Conservation (phyloP, 345 rosid genomes). For the Pugionium dolabratum region DNA sequence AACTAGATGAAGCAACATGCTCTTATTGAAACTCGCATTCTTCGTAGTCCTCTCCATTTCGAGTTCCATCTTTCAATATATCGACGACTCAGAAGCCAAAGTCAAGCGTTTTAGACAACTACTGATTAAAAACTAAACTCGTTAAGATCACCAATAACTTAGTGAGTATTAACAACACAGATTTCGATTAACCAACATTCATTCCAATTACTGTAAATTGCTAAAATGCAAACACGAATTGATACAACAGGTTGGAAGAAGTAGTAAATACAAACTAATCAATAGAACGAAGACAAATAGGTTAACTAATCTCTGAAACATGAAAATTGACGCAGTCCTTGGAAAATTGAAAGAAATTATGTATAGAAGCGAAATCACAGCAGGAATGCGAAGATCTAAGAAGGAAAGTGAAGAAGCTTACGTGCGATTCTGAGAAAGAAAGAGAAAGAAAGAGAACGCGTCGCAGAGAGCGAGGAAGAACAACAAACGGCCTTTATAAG, state of each 20-base stretch:
- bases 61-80: neutral
- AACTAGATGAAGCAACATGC: slow-evolving; percentile 12
- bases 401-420: neutral
- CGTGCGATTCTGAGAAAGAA: slow-evolving; percentile 10
- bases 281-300: neutral
- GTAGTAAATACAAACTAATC: slow-evolving; percentile 6
- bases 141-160: slow-evolving; percentile 13
- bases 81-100: slow-evolving; percentile 6
- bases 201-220: neutral
- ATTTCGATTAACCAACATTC: neutral
- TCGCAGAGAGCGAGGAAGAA: slow-evolving; percentile 24
- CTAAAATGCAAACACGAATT: slow-evolving; percentile 20
- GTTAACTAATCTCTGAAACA: neutral
- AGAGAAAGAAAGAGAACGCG: neutral
- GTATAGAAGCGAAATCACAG: slow-evolving; percentile 9
- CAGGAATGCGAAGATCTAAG: neutral
- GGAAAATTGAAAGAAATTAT: neutral
- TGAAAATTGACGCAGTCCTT: slow-evolving; percentile 8
- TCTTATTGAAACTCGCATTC: neutral
- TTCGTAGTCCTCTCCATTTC: neutral
- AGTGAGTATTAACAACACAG: neutral
- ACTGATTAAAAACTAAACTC: neutral
- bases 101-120: neutral
- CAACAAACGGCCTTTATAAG: slow-evolving; percentile 14
- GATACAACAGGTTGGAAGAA: neutral